Conservation (phyloP, 2,329 filamentous ascomycete species). For the Calycina herbarum region DNA sequence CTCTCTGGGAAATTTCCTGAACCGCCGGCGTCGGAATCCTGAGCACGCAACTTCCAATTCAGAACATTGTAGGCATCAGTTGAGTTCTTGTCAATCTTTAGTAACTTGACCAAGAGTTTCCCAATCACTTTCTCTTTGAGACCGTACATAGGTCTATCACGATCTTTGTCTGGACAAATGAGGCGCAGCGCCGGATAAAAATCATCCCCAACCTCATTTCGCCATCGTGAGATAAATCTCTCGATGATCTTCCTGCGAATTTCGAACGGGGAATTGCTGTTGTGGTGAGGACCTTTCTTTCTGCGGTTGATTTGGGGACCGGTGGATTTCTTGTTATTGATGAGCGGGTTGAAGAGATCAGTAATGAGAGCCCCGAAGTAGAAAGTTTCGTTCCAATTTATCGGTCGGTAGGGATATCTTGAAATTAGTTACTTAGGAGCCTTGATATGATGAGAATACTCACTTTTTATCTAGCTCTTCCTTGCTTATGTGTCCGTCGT, state of each 20-base stretch:
- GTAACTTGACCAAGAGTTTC: constrained; percentile 85
- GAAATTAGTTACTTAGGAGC: constrained; percentile 10
- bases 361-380: constrained; percentile 79
- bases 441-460: background rate
- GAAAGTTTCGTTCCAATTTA: constrained; percentile 76
- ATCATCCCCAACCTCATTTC: constrained; percentile 83
- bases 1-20: constrained; percentile 91
- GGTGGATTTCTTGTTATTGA: constrained; percentile 55
- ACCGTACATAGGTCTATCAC: constrained; percentile 88
- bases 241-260: constrained; percentile 78
- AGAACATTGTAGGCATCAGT: constrained; percentile 83
- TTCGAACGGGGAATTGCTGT: constrained; percentile 69
- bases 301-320: constrained; percentile 53
- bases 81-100: constrained; percentile 88
- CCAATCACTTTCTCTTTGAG: constrained; percentile 91
- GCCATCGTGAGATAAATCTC: constrained; percentile 83
- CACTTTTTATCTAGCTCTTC: constrained; percentile 19
- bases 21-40: constrained; percentile 59
- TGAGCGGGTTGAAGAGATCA: constrained; percentile 77
- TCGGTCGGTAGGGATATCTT: constrained; percentile 80
- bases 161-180: constrained; percentile 89
- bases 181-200: constrained; percentile 91
- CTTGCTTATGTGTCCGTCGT: constrained; percentile 41
- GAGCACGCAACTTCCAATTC: constrained; percentile 89
- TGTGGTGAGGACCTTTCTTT: constrained; percentile 59